A percentile compares a stretch with the other conserved stretches of the same genome.
Conservation (phyloP, 1,284 basidiomycete species). For the Rhodotorula sp. region DNA sequence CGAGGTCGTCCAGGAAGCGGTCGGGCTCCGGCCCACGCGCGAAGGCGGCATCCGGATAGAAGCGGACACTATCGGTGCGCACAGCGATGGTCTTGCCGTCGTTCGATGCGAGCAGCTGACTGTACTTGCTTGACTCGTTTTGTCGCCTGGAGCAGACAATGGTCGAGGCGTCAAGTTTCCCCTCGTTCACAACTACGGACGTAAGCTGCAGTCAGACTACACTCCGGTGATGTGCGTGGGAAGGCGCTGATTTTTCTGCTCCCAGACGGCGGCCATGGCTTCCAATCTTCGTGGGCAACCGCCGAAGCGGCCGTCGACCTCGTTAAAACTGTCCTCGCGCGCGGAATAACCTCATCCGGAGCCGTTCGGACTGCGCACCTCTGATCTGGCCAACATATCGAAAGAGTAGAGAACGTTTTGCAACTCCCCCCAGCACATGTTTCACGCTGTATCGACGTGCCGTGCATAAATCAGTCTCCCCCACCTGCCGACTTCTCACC, state of each 20-base stretch:
- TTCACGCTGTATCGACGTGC: too few relatives aligned
- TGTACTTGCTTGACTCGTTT: too few relatives aligned
- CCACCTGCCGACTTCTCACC: neutral
- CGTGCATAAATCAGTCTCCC: too few relatives aligned
- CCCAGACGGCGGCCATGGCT: constrained; percentile 64
- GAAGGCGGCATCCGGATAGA: constrained; percentile 56
- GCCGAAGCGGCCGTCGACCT: constrained; percentile 60
- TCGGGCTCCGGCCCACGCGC: constrained; percentile 57
- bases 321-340: constrained; percentile 44
- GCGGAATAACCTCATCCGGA: neutral
- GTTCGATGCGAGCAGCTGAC: neutral
- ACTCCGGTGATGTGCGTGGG: too few relatives aligned
- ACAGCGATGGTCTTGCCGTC: neutral
- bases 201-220: neutral
- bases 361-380: too few relatives aligned
- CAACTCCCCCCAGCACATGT: too few relatives aligned
- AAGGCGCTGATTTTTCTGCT: neutral
- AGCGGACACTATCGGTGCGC: constrained; percentile 32
- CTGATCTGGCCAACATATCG: too few relatives aligned
- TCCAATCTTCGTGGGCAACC: constrained; percentile 70
- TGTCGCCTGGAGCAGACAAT: neutral
- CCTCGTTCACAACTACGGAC: constrained; percentile 54
- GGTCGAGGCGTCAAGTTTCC: constrained; percentile 45
- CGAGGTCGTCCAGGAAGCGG: constrained; percentile 64
- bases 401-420: too few relatives aligned